phyloP scores from a whole-genome alignment of 2,329 filamentous ascomycete genomes.

The Penicillium sp. region DNA sequence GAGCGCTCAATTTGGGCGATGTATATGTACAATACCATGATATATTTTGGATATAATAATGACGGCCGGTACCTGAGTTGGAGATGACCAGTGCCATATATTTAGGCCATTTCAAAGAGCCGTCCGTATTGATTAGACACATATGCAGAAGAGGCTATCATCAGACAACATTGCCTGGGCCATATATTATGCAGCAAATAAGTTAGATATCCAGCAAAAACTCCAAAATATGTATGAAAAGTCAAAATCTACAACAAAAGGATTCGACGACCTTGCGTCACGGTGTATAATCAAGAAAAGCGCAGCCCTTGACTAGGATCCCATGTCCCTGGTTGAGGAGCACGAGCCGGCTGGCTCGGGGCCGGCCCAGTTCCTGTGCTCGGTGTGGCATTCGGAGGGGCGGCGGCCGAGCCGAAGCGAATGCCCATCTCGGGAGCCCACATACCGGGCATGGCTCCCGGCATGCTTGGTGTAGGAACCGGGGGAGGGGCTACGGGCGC shows the following conservation, averaged over 20 bases:
- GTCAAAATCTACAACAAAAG: background rate
- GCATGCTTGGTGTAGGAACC: slow-evolving; percentile 43
- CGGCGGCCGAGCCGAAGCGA: slow-evolving; percentile 60
- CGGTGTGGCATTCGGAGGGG: slow-evolving; percentile 30
- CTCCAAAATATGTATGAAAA: slow-evolving; percentile 1
- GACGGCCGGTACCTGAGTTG: background rate
- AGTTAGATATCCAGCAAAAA: background rate
- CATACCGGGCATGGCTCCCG: slow-evolving; percentile 52
- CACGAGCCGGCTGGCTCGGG: slow-evolving; percentile 14
- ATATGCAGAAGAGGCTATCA: background rate
- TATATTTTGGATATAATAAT: background rate
- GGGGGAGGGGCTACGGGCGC: slow-evolving; percentile 52
- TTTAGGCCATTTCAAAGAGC: background rate
- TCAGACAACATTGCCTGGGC: background rate
- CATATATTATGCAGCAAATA: background rate
- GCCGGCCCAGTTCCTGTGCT: slow-evolving; percentile 23
- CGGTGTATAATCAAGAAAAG: slow-evolving; percentile 44
- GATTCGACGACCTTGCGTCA: background rate
- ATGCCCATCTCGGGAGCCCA: slow-evolving; percentile 84
- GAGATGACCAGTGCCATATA: background rate
- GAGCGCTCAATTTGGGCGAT: background rate
- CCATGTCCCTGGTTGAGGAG: slow-evolving; percentile 51
- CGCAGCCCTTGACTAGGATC: slow-evolving; percentile 59
- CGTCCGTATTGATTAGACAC: background rate
- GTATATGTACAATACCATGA: background rate